Evolutionary conservation across 164 flowering plant species (phyloP).

Genomic region (Nymphaea colorata): DNA sequence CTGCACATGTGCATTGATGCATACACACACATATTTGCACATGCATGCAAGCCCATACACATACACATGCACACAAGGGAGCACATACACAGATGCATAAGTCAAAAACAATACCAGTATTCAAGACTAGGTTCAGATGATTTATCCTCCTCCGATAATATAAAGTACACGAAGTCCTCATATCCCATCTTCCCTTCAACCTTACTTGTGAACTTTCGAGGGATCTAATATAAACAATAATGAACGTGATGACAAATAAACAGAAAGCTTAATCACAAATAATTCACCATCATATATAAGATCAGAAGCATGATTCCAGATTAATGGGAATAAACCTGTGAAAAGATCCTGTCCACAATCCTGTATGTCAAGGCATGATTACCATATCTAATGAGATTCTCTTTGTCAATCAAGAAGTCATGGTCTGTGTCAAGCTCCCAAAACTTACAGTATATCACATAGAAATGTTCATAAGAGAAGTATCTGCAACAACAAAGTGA

Average conservation of each 20-base stretch:
- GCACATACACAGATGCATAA: too few relatives aligned
- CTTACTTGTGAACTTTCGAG: slow-evolving; percentile 56
- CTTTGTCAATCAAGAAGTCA: slow-evolving; percentile 87
- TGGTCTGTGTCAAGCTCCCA: slow-evolving; percentile 98
- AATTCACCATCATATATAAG: background rate
- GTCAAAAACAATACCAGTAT: slow-evolving; percentile 42
- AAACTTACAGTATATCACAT: slow-evolving; percentile 96
- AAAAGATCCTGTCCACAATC: slow-evolving; percentile 89
- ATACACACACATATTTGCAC: too few relatives aligned
- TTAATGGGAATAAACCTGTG: slow-evolving; percentile 41
- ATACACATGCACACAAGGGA: too few relatives aligned
- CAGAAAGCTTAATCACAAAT: background rate
- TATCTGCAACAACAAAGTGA: slow-evolving; percentile 32
- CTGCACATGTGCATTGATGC: too few relatives aligned
- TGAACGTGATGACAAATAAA: too few relatives aligned
- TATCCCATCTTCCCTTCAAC: slow-evolving; percentile 95
- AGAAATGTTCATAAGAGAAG: slow-evolving; percentile 94
- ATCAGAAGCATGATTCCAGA: background rate
- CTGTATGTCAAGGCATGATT: slow-evolving; percentile 93
- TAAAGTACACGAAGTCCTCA: slow-evolving; percentile 97
- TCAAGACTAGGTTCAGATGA: slow-evolving; percentile 94
- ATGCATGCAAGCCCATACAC: too few relatives aligned
- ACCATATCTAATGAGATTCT: slow-evolving; percentile 87
- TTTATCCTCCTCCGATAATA: slow-evolving; percentile 93
- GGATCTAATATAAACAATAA: background rate